Evolutionary conservation across 805 yeast species (phyloP), one percentile per base, ranked within the genome.

Genomic region (Starmerella potacharoeniae): DNA sequence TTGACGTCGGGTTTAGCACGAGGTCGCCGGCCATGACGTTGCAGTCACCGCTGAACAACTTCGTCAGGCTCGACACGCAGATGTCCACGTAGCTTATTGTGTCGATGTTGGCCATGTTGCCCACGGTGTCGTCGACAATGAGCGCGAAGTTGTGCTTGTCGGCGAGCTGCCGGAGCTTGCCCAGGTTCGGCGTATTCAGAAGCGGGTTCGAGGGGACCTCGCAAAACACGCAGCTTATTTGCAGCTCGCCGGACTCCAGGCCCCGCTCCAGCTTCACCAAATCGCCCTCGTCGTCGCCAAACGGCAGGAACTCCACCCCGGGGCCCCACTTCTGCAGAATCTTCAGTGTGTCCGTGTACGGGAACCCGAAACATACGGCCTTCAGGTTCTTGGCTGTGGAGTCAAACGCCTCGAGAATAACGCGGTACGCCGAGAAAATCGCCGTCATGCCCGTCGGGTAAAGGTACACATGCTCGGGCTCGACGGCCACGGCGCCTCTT

Each of bases 181-280:
- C 67, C 64, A 93, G 71, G 66, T 95, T 80, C 1, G 96, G 95
- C 46, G 95, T 84, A 65, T 81, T 84, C 58, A 95, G 73, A 57
- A 90, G 72, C n/a, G 97, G 97, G 68, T 90, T 90, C 0, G 96
- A 84, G 1, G 99, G 98, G 58, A 95, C 84, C 69, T 93, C 98
- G 67, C 96, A 84, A 66, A 87, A 86, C 40, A 93, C 75, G 0
- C 86, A 86, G 46, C 64, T 55, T 61, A 86, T 67, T n/a, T 86
- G 80, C 56, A 76, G 78, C 60, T 79, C 83, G 16, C 89, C 89
- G 0, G 77, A 58, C 53, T 76, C 78, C 55, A 93, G 75, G 49
- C 77, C 71, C 6, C 62, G 62, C 64, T 87, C 93, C 42, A 93
- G 69, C 51, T 82, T 82, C 52, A 75, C 80, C 50, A 89, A 68